A percentile compares a stretch with the other conserved stretches of the same genome.
Conservation (phyloP, 768 basidiomycete species). For the Tricholoma terreum region DNA sequence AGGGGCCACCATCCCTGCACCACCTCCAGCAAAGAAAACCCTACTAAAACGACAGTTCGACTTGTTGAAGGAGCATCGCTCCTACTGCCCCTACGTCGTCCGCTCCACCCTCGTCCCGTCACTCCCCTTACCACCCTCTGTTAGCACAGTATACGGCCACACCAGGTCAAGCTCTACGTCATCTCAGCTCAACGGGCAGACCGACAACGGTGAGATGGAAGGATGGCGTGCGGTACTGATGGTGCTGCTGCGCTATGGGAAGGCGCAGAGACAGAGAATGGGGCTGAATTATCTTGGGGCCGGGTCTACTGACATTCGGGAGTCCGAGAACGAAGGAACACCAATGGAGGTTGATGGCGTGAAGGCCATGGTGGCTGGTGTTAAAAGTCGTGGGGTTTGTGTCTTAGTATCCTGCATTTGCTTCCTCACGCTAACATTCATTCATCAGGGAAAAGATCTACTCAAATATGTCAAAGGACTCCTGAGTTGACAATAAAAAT, state of each 20-base stretch:
- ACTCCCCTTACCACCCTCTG: slow-evolving; percentile 35
- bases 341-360: slow-evolving; percentile 47
- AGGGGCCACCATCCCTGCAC: slow-evolving; percentile 8
- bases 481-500: slow-evolving; percentile 41
- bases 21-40: slow-evolving; percentile 25
- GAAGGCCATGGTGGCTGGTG: slow-evolving; percentile 72
- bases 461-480: slow-evolving; percentile 70
- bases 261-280: slow-evolving; percentile 51
- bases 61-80: slow-evolving; percentile 76
- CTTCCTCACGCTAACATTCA: slow-evolving; percentile 6
- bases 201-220: slow-evolving; percentile 42
- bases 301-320: slow-evolving; percentile 3
- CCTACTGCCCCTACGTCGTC: slow-evolving; percentile 83
- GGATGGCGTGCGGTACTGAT: slow-evolving; percentile 82
- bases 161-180: slow-evolving; percentile 26
- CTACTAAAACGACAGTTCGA: slow-evolving; percentile 57
- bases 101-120: slow-evolving; percentile 65
- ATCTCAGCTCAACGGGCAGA: slow-evolving; percentile 28
- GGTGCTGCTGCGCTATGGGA: slow-evolving; percentile 62
- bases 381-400: slow-evolving; percentile 73
- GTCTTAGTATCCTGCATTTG: background rate
- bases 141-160: slow-evolving; percentile 12
- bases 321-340: slow-evolving; percentile 17
- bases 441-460: slow-evolving; percentile 60
- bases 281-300: slow-evolving; percentile 24